Evolutionary conservation across 495 filamentous ascomycete species (phyloP), one percentile per base, ranked within the genome.

Genomic region (Terfezia claveryi): DNA sequence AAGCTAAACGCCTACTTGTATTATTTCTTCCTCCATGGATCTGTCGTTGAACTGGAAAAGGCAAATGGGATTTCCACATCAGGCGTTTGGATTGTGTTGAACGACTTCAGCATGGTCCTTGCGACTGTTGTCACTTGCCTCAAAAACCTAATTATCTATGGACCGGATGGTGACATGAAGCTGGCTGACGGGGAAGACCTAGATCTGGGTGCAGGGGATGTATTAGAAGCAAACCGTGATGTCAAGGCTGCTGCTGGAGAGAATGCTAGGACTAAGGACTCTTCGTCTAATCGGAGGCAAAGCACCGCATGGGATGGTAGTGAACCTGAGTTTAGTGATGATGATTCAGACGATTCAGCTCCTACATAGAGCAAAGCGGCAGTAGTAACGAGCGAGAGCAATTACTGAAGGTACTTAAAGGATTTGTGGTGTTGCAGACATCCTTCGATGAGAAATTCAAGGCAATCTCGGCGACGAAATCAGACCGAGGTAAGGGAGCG

Each of bases 11-110:
- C 80, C 0, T 85, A 85, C 58, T 67, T 87, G 8, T 76, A 78
- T 52, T 81, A 87, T 60, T 88, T 85, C 66, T 85, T 74, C 73
- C 78, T 75, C 62, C 76, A 87, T 57, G 83, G 82, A 5, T 73
- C 79, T 59, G 54, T 74, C 10, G 56, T 65, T 5, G 69, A 74
- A 0, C 68, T 87, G 8, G 70, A 72, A 12, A 67, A 46, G 4
- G 78, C 74, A 5, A 85, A 87, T 58, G 63, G 68, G 4, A 74
- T 87, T 53, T 72, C 72, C 16, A 61, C 62, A 10, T 72, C 73
- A 0, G 83, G 86, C 37, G 68, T 80, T 11, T 85, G 81, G 81
- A 84, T 77, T 58, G 49, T 71, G 2, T 64, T 69, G n/a, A 67
- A 66, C 27, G 81, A 85, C 59, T 87, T 87, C 56, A 82, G 78